Evolutionary conservation across 2,329 filamentous ascomycete species (phyloP).

Genomic region (Alternaria brassicicola): DNA sequence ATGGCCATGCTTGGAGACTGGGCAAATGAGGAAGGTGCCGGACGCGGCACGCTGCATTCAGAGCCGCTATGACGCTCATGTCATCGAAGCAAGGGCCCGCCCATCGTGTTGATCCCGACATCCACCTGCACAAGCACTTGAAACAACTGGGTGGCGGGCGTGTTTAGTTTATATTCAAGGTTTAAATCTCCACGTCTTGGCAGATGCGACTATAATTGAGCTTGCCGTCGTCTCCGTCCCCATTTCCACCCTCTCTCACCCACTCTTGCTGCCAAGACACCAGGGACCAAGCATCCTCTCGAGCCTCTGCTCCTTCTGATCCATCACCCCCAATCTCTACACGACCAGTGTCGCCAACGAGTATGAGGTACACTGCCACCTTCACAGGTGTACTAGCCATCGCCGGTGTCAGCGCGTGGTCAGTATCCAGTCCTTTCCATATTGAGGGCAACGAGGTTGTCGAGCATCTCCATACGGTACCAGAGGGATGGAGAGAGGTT

Average conservation of each 20-base stretch:
- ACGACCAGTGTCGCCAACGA: not conserved
- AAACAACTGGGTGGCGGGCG: not conserved
- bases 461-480: slow-evolving; percentile 41
- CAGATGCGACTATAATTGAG: slow-evolving; percentile 3
- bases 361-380: slow-evolving; percentile 41
- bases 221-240: not conserved
- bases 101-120: not conserved
- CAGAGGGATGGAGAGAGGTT: slow-evolving; percentile 46
- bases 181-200: slow-evolving; percentile 1
- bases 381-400: slow-evolving; percentile 44
- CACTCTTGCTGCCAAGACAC: not conserved
- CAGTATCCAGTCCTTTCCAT: slow-evolving; percentile 26
- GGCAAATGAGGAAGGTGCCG: not conserved
- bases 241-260: not conserved
- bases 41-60: not conserved
- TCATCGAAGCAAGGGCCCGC: not conserved
- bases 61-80: not conserved
- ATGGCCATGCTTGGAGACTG: not conserved
- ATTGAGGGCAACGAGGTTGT: slow-evolving; percentile 37
- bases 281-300: not conserved
- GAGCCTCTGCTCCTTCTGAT: not conserved
- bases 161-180: slow-evolving; percentile 2
- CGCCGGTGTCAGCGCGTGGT: slow-evolving; percentile 34
- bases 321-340: not conserved
- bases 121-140: not conserved